A percentile compares a stretch with the other conserved stretches of the same genome.
Evolutionary conservation across 2,329 filamentous ascomycete species (phyloP).

Genomic region (Xylariaceae sp.): DNA sequence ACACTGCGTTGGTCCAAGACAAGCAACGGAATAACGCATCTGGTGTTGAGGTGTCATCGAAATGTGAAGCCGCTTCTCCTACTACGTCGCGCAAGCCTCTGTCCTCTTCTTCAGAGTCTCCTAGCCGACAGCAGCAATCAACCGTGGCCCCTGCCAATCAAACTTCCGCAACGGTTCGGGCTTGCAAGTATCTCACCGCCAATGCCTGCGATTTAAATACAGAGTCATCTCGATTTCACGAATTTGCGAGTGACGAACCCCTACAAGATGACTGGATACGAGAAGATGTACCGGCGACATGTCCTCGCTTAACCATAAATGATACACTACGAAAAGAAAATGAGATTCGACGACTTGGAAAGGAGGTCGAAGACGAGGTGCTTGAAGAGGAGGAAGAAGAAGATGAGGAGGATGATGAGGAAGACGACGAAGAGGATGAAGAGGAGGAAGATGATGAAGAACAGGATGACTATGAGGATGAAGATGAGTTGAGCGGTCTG

Average conservation of each 20-base stretch:
- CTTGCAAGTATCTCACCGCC: conserved; percentile 47
- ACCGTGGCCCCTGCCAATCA: conserved; percentile 36
- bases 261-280: conserved; percentile 88
- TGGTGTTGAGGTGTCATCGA: conserved; percentile 9
- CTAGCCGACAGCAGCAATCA: conserved; percentile 26
- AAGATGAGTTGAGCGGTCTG: conserved; percentile 34
- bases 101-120: conserved; percentile 28
- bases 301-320: conserved; percentile 73
- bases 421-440: conserved; percentile 42
- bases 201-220: conserved; percentile 46
- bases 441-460: conserved; percentile 45
- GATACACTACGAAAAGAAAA: conserved; percentile 90
- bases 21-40: conserved; percentile 19
- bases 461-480: conserved; percentile 40
- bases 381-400: conserved; percentile 66
- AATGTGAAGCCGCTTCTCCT: conserved; percentile 23
- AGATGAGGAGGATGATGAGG: conserved; percentile 42
- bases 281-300: conserved; percentile 58
- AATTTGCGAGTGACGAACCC: conserved; percentile 78
- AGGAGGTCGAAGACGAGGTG: conserved; percentile 88
- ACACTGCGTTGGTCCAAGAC: conserved; percentile 36
- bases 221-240: conserved; percentile 69
- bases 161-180: conserved; percentile 36
- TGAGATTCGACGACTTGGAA: conserved; percentile 74
- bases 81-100: conserved; percentile 26